These are phyloP conservation scores for Corinectria fuckeliana DNA, from an alignment of 2,329 filamentous ascomycete species.

Conservation along the genomic window DNA sequence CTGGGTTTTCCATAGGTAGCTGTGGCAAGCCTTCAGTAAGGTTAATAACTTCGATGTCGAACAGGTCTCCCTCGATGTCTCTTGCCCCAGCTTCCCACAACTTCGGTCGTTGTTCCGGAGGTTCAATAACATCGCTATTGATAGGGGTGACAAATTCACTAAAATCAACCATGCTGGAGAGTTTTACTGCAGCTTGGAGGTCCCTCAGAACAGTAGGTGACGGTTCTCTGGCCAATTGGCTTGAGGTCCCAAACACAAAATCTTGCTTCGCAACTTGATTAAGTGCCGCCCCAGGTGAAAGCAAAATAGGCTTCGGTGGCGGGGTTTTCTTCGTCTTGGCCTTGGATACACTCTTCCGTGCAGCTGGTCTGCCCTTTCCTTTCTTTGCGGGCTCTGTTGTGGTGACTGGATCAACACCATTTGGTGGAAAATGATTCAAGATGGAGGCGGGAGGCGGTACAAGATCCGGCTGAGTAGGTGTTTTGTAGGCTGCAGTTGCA, in stretches of 20 bases:
- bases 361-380: slow-evolving; percentile 43
- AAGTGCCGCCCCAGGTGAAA: slow-evolving; percentile 73
- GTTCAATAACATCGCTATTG: slow-evolving; percentile 48
- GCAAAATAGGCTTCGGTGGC: slow-evolving; percentile 57
- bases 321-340: slow-evolving; percentile 49
- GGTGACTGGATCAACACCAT: not conserved
- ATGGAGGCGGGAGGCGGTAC: slow-evolving; percentile 47
- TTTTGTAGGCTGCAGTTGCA: slow-evolving; percentile 73
- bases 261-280: slow-evolving; percentile 72
- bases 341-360: slow-evolving; percentile 41
- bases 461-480: slow-evolving; percentile 41
- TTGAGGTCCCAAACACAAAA: slow-evolving; percentile 85
- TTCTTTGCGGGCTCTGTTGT: slow-evolving; percentile 26
- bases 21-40: slow-evolving; percentile 53
- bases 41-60: slow-evolving; percentile 68
- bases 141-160: slow-evolving; percentile 49
- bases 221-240: slow-evolving; percentile 77
- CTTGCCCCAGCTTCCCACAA: slow-evolving; percentile 77
- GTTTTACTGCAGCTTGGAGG: slow-evolving; percentile 65
- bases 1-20: slow-evolving; percentile 27
- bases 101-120: slow-evolving; percentile 43
- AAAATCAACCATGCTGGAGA: slow-evolving; percentile 57
- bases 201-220: slow-evolving; percentile 70
- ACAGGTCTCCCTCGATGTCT: slow-evolving; percentile 67
- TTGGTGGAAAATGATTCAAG: slow-evolving; percentile 49